Percentiles rank a stretch among this genome's conserved stretches.
Conservation (phyloP, 2,329 filamentous ascomycete species). For the Pseudogymnoascus sp. region DNA sequence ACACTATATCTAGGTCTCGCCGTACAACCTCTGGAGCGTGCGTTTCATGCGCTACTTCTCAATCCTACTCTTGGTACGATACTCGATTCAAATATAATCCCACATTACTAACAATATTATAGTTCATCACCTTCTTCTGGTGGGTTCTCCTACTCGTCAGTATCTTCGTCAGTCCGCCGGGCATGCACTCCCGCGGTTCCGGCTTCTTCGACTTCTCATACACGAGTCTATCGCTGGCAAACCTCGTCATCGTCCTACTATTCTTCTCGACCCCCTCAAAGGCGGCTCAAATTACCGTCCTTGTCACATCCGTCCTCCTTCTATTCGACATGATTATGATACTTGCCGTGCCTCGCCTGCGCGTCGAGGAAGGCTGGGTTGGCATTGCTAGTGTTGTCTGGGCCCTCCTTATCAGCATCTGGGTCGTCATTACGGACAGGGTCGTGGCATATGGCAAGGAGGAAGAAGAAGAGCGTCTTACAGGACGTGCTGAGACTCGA, state of each 20-base stretch:
- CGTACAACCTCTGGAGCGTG: conserved; percentile 92
- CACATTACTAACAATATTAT: conserved; percentile 11
- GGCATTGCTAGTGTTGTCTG: conserved; percentile 81
- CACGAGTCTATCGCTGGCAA: conserved; percentile 68
- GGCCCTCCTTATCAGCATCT: conserved; percentile 72
- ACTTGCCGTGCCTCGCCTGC: conserved; percentile 63
- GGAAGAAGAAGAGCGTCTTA: conserved; percentile 88
- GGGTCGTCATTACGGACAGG: conserved; percentile 71
- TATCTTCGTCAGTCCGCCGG: conserved; percentile 82
- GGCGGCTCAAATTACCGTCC: conserved; percentile 65
- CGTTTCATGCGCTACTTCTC: conserved; percentile 73
- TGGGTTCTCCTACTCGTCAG: conserved; percentile 86
- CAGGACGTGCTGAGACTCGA: conserved; percentile 78
- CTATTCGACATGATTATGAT: conserved; percentile 74
- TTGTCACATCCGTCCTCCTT: conserved; percentile 60
- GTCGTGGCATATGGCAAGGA: conserved; percentile 86
- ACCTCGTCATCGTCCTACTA: conserved; percentile 67
- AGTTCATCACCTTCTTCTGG: conserved; percentile 71
- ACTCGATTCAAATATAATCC: background rate
- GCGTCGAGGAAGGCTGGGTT: conserved; percentile 83
- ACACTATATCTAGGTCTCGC: conserved; percentile 50
- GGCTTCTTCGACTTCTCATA: conserved; percentile 87
- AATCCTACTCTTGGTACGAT: conserved; percentile 54
- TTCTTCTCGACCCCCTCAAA: conserved; percentile 85
- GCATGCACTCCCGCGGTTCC: conserved; percentile 79